Percentiles rank a stretch among this genome's conserved stretches.
phyloP scores from a whole-genome alignment of 371 early-diverging fungal species.

The Apophysomyces variabilis region DNA sequence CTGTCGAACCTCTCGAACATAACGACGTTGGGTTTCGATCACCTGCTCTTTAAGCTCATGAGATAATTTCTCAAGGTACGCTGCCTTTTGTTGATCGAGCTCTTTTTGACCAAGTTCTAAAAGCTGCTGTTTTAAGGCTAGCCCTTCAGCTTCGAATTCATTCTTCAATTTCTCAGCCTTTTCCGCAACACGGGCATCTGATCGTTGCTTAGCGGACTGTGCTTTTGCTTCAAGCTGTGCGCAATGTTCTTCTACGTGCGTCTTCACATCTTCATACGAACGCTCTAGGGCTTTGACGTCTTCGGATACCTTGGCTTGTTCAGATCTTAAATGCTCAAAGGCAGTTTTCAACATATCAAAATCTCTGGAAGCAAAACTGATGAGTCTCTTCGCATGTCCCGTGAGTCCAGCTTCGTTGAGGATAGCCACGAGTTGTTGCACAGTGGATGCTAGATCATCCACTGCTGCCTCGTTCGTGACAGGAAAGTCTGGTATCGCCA shows the following conservation, averaged over 20 bases:
- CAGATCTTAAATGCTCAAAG: conserved; percentile 27
- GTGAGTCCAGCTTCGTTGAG: conserved; percentile 49
- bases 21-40: conserved; percentile 58
- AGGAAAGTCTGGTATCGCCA: conserved; percentile 27
- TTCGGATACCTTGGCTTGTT: conserved; percentile 26
- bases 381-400: conserved; percentile 45
- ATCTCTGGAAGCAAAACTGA: conserved; percentile 43
- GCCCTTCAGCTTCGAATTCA: conserved; percentile 40
- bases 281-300: conserved; percentile 20
- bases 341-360: conserved; percentile 32
- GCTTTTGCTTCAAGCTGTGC: conserved; percentile 25
- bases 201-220: conserved; percentile 14
- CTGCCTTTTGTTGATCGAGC: conserved; percentile 48
- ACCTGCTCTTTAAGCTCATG: conserved; percentile 55
- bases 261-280: conserved; percentile 19
- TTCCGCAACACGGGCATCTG: conserved; percentile 36
- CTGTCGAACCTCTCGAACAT: conserved; percentile 71
- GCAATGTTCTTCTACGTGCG: conserved; percentile 25
- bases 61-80: conserved; percentile 37
- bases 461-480: conserved; percentile 22
- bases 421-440: conserved; percentile 33
- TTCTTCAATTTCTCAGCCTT: conserved; percentile 46
- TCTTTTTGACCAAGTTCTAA: conserved; percentile 34
- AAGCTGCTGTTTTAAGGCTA: conserved; percentile 30
- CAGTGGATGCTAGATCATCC: conserved; percentile 38